Conservation (phyloP, 768 basidiomycete genomes). For the Phylloporus sp. region DNA sequence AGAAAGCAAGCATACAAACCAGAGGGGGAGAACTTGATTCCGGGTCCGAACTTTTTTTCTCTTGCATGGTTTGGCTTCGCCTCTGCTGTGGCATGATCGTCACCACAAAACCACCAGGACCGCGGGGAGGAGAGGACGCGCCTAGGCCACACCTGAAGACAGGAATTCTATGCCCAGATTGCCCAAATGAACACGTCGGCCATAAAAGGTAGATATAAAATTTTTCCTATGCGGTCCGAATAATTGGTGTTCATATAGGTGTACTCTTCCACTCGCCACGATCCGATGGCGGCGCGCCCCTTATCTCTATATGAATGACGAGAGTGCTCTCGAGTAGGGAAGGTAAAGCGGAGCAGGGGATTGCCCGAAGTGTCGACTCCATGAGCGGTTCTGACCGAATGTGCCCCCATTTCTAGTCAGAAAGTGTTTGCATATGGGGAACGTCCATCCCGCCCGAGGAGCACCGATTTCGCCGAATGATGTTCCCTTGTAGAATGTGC, state of each 20-base stretch:
- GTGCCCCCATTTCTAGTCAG: too few relatives aligned
- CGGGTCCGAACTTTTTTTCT: constrained; percentile 7
- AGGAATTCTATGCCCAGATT: constrained; percentile 8
- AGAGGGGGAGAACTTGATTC: constrained; percentile 7
- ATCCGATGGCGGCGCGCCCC: constrained; percentile 10
- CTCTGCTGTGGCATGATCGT: background rate
- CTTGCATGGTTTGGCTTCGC: background rate
- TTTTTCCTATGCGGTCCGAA: constrained; percentile 9
- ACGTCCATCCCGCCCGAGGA: background rate
- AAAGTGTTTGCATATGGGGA: background rate
- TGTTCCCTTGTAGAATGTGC: constrained; percentile 1
- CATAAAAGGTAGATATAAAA: constrained; percentile 4
- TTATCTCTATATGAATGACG: constrained; percentile 8
- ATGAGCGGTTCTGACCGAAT: background rate
- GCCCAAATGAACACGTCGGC: constrained; percentile 15
- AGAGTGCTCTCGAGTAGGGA: constrained; percentile 4
- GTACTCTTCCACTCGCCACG: background rate
- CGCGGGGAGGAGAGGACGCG: constrained; percentile 11
- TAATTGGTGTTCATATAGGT: background rate
- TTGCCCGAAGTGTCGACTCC: constrained; percentile 2
- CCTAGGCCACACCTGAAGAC: constrained; percentile 4
- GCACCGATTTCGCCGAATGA: background rate
- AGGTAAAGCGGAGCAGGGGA: constrained; percentile 10
- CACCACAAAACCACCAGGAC: constrained; percentile 4
- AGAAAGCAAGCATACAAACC: constrained; percentile 2